phyloP scores from a whole-genome alignment of 2,329 filamentous ascomycete genomes.

The Nothophaeocryptopus gaeumannii region DNA sequence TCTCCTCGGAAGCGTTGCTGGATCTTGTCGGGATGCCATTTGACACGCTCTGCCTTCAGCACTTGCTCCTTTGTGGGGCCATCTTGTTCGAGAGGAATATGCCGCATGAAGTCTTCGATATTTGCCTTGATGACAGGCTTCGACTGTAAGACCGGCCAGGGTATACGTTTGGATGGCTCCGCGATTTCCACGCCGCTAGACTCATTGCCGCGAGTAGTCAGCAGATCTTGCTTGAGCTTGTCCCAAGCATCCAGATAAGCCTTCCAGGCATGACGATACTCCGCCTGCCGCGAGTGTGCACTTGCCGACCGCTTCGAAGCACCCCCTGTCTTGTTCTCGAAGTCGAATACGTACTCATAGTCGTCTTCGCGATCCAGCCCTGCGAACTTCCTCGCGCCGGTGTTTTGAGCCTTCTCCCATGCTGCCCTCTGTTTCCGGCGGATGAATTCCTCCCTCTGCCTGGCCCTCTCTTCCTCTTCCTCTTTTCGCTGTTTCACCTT shows the following conservation, averaged over 20 bases:
- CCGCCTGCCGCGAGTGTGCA: conserved; percentile 8
- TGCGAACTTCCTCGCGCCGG: conserved; percentile 40
- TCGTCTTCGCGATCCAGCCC: conserved; percentile 45
- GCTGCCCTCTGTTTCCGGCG: conserved; percentile 38
- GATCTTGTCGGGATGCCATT: conserved; percentile 98
- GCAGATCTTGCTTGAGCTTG: conserved; percentile 28
- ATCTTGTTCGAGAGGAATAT: conserved; percentile 41
- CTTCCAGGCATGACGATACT: conserved; percentile 30
- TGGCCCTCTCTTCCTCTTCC: conserved; percentile 43
- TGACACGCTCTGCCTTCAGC: conserved; percentile 79
- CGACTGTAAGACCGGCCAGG: conserved; percentile 73
- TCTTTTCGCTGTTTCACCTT: conserved; percentile 53
- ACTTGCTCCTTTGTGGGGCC: conserved; percentile 41
- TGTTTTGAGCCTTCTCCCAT: conserved; percentile 32
- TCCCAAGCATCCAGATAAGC: conserved; percentile 32
- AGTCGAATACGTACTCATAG: conserved; percentile 35
- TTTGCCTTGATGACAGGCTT: conserved; percentile 55
- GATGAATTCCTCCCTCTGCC: conserved; percentile 40
- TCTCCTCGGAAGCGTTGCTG: conserved; percentile 78
- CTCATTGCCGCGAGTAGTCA: conserved; percentile 6
- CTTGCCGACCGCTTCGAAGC: conserved; percentile 11
- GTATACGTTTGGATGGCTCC: conserved; percentile 41
- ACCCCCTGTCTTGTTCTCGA: conserved; percentile 12
- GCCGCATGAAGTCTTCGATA: conserved; percentile 68
- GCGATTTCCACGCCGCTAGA: conserved; percentile 3